phyloP scores from a whole-genome alignment of 2,329 filamentous ascomycete genomes.

The Talaromyces sp. region DNA sequence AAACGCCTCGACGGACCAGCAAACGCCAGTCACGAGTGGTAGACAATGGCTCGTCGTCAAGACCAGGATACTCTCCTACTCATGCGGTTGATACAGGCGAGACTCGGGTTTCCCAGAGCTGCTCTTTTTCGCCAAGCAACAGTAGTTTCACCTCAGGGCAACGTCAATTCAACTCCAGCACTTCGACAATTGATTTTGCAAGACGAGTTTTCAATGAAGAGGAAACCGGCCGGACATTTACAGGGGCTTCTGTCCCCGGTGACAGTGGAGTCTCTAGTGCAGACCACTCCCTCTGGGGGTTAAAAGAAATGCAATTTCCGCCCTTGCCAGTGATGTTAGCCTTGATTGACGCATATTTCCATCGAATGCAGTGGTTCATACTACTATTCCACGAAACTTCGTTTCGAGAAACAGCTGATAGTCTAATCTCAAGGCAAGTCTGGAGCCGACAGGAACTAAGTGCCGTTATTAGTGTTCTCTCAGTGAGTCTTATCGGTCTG shows the following conservation, averaged over 20 bases:
- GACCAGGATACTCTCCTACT: background rate
- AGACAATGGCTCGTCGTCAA: background rate
- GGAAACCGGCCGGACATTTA: constrained; percentile 15
- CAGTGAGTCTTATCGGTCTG: constrained; percentile 16
- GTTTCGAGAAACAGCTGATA: constrained; percentile 13
- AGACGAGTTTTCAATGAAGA: constrained; percentile 17
- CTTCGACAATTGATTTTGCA: constrained; percentile 18
- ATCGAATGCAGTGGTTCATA: constrained; percentile 20
- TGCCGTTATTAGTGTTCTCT: constrained; percentile 13
- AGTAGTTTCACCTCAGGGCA: background rate
- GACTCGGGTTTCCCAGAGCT: background rate
- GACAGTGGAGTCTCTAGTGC: constrained; percentile 11
- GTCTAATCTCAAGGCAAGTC: constrained; percentile 8
- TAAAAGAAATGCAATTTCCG: constrained; percentile 15
- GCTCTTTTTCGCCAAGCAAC: background rate
- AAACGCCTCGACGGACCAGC: constrained; percentile 2
- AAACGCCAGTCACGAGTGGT: background rate
- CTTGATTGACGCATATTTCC: constrained; percentile 19
- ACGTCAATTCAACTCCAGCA: constrained; percentile 14
- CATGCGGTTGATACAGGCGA: background rate
- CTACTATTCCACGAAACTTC: constrained; percentile 15
- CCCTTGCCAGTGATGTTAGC: constrained; percentile 13
- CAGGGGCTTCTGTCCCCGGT: constrained; percentile 14
- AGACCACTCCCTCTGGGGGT: constrained; percentile 13
- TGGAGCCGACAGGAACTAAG: constrained; percentile 17